Evolutionary conservation across 2,329 filamentous ascomycete species (phyloP).

Genomic region (Talaromyces sp.): DNA sequence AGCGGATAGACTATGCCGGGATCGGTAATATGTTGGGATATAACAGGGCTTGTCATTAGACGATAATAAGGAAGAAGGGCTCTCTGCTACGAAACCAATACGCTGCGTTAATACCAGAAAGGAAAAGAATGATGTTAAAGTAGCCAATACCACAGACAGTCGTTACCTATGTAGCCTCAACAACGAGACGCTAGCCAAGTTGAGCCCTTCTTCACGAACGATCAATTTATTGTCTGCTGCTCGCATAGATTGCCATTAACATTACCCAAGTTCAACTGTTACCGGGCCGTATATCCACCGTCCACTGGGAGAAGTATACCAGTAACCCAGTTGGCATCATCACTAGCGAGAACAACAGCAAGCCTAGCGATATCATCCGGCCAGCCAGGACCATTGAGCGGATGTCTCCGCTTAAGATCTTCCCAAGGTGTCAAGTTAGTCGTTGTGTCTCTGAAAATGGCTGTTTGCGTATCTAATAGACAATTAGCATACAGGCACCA

Average conservation of each 20-base stretch:
- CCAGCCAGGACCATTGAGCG: background rate
- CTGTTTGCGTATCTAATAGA: constrained; percentile 4
- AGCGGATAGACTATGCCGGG: no score
- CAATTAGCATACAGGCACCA: background rate
- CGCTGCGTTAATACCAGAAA: no score
- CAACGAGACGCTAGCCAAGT: background rate
- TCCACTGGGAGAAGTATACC: constrained; percentile 42
- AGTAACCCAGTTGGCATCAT: constrained; percentile 43
- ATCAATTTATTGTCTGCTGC: background rate
- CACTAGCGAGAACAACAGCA: constrained; percentile 43
- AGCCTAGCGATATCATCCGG: constrained; percentile 29
- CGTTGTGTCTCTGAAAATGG: constrained; percentile 2
- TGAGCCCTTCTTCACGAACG: background rate
- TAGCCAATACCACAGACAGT: no score
- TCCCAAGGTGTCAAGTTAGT: background rate
- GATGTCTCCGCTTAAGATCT: background rate
- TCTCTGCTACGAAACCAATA: no score
- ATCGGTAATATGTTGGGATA: no score
- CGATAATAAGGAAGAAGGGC: no score
- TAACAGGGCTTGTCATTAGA: no score
- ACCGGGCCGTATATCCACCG: constrained; percentile 37
- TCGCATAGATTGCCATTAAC: background rate
- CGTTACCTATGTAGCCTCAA: no score
- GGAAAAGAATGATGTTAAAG: no score
- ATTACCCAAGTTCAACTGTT: background rate